Percentiles rank a stretch among this genome's conserved stretches.
Evolutionary conservation across 2,329 filamentous ascomycete species (phyloP).

Genomic region (Verticillium albo-atrum): DNA sequence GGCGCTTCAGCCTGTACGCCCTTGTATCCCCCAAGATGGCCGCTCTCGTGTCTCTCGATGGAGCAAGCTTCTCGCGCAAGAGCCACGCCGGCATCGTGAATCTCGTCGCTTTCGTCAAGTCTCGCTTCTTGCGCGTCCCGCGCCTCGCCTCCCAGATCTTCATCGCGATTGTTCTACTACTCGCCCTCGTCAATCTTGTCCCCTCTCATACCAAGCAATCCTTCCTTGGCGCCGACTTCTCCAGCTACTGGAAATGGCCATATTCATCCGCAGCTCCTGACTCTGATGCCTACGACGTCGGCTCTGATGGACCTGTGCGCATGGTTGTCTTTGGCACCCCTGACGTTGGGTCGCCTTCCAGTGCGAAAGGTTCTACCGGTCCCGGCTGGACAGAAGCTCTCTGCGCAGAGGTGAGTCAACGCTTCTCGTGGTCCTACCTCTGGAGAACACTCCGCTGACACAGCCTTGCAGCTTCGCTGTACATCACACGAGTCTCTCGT

Average conservation of each 20-base stretch:
- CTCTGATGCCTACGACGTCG: slow-evolving; percentile 7
- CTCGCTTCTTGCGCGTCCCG: slow-evolving; percentile 32
- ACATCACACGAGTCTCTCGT: slow-evolving; percentile 40
- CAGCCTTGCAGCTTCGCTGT: slow-evolving; percentile 37
- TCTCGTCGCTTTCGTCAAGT: slow-evolving; percentile 34
- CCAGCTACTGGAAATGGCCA: background rate
- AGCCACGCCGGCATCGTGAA: slow-evolving; percentile 14
- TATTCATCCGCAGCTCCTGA: slow-evolving; percentile 9
- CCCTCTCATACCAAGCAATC: slow-evolving; percentile 11
- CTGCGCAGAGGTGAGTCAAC: slow-evolving; percentile 37
- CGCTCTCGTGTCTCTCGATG: background rate
- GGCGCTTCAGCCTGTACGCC: background rate
- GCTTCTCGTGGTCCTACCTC: background rate
- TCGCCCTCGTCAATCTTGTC: slow-evolving; percentile 21
- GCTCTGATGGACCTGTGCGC: slow-evolving; percentile 31
- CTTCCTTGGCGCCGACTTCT: slow-evolving; percentile 1
- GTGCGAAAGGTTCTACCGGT: slow-evolving; percentile 9
- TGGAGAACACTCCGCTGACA: background rate
- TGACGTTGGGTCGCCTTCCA: slow-evolving; percentile 35
- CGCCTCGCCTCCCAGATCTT: slow-evolving; percentile 22
- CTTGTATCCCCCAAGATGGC: background rate
- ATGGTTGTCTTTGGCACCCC: slow-evolving; percentile 47
- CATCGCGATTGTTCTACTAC: slow-evolving; percentile 18
- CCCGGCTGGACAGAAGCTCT: slow-evolving; percentile 43
- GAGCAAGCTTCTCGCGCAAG: background rate